phyloP scores from a whole-genome alignment of 2,329 filamentous ascomycete genomes.

The Ceratocystis alfenasii region DNA sequence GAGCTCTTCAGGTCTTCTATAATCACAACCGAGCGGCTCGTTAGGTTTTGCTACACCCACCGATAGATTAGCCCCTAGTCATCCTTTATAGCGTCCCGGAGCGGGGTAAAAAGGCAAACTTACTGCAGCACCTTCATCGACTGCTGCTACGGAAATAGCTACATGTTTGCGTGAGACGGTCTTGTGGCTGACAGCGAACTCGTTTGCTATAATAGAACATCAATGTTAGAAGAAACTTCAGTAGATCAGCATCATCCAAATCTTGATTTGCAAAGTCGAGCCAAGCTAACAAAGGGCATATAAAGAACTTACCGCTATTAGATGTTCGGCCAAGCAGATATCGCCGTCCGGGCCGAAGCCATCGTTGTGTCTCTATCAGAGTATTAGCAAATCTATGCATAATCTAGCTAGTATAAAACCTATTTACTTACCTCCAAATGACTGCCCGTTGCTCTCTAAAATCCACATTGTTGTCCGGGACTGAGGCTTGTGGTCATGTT shows the following conservation, averaged over 20 bases:
- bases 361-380: constrained; percentile 13
- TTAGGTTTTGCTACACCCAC: constrained; percentile 43
- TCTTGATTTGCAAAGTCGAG: no score
- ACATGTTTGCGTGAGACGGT: constrained; percentile 84
- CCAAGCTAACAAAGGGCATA: no score
- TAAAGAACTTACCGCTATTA: constrained; percentile 4
- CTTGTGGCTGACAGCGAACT: constrained; percentile 61
- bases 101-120: constrained; percentile 24
- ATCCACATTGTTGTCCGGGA: constrained; percentile 15
- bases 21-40: constrained; percentile 55
- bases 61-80: no score
- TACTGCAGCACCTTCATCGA: constrained; percentile 56
- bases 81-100: no score
- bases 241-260: no score
- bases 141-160: constrained; percentile 56
- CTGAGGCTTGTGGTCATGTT: not conserved
- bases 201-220: constrained; percentile 39
- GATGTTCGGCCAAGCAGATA: constrained; percentile 20
- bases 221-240: no score
- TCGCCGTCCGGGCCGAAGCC: constrained; percentile 19
- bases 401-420: not conserved
- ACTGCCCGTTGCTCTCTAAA: constrained; percentile 15
- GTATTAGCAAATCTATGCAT: not conserved
- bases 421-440: not conserved
- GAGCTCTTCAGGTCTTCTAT: constrained; percentile 76